Conservation (phyloP, 2,329 filamentous ascomycete genomes). For the Huntiella abstrusa region DNA sequence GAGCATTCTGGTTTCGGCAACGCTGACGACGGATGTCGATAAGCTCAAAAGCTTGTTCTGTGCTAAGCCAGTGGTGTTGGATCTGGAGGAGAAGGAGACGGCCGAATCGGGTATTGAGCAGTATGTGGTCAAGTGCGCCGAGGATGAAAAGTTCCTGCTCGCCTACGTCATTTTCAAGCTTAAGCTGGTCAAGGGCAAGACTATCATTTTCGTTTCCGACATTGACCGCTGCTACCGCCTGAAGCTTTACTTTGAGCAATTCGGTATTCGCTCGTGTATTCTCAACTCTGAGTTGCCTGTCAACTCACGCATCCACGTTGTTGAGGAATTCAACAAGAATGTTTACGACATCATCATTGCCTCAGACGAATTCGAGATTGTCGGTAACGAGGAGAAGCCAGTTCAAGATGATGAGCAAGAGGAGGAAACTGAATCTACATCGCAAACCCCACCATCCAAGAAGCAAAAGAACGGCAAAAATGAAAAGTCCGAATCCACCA, state of each 20-base stretch:
- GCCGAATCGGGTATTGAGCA: slow-evolving; percentile 64
- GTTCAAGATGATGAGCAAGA: slow-evolving; percentile 19
- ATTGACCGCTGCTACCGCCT: slow-evolving; percentile 78
- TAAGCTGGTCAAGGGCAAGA: slow-evolving; percentile 83
- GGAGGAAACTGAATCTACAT: slow-evolving; percentile 16
- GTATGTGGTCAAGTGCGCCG: slow-evolving; percentile 76
- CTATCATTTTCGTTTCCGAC: slow-evolving; percentile 53
- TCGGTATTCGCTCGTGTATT: slow-evolving; percentile 82
- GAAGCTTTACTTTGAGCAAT: slow-evolving; percentile 92
- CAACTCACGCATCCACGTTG: slow-evolving; percentile 81
- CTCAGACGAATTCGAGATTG: slow-evolving; percentile 72
- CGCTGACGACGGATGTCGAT: slow-evolving; percentile 72
- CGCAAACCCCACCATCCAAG: slow-evolving; percentile 9
- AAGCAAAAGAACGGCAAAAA: no score
- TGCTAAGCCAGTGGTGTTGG: slow-evolving; percentile 56
- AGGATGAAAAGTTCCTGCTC: slow-evolving; percentile 91
- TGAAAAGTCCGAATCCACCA: slow-evolving; percentile 16
- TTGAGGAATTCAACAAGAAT: slow-evolving; percentile 91
- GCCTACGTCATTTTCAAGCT: slow-evolving; percentile 40
- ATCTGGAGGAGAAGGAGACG: slow-evolving; percentile 59
- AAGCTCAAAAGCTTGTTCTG: slow-evolving; percentile 73
- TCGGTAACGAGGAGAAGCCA: slow-evolving; percentile 42
- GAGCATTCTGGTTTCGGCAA: slow-evolving; percentile 86
- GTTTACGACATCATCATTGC: slow-evolving; percentile 98
- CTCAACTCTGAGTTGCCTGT: slow-evolving; percentile 88